Percentiles rank a stretch among this genome's conserved stretches.
phyloP scores from a whole-genome alignment of 129 eudicot genomes.

The Cynara cardunculus region DNA sequence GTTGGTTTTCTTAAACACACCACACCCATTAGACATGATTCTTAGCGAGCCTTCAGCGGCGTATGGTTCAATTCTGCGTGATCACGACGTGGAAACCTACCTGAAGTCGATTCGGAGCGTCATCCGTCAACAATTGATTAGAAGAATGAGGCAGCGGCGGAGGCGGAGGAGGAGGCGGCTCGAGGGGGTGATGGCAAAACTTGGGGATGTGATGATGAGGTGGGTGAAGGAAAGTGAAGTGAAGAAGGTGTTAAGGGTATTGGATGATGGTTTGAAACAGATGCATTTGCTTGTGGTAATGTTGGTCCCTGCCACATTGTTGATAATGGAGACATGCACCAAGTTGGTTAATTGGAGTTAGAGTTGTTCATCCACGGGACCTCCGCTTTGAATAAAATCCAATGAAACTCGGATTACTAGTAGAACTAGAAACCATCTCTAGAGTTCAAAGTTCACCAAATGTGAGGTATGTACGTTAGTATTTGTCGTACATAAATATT shows the following conservation, averaged over 20 bases:
- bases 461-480: too few species aligned
- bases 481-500: too few species aligned
- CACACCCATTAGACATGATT: conserved; percentile 75
- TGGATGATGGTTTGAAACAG: conserved; percentile 47
- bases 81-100: conserved; percentile 77
- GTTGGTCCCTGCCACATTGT: conserved; percentile 41
- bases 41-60: conserved; percentile 56
- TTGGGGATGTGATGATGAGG: conserved; percentile 21
- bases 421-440: too few species aligned
- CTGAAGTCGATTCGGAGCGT: conserved; percentile 53
- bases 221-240: conserved; percentile 31
- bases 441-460: too few species aligned
- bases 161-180: conserved; percentile 70
- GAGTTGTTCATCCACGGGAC: not conserved
- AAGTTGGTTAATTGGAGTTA: not conserved
- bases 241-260: conserved; percentile 31
- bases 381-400: too few species aligned
- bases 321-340: conserved; percentile 22
- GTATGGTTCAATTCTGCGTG: conserved; percentile 65
- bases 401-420: too few species aligned
- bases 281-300: conserved; percentile 59
- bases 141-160: conserved; percentile 42
- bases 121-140: conserved; percentile 65
- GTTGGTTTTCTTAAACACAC: conserved; percentile 55
- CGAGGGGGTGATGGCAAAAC: conserved; percentile 26